Percentiles rank a stretch among this genome's conserved stretches.
Conservation (phyloP, 345 rosid genomes). For the Citrus trifoliata region DNA sequence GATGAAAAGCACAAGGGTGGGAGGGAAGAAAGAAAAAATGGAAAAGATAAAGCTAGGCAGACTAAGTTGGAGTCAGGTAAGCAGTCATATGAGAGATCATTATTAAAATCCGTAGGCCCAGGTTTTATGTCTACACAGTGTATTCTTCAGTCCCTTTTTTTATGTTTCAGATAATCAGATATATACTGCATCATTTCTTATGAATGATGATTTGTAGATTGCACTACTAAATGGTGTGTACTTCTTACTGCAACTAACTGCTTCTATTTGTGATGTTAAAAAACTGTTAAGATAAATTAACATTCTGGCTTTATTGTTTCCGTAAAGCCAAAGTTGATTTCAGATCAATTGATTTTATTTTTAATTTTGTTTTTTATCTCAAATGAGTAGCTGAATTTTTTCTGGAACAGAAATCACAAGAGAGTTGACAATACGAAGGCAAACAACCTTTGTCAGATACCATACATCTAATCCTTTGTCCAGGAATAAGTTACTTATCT, state of each 20-base stretch:
- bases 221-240: neutral
- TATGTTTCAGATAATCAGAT: neutral
- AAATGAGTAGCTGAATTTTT: slow-evolving; percentile 12
- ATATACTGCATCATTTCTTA: neutral
- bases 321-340: neutral
- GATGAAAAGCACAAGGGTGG: neutral
- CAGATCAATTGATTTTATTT: neutral
- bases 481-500: slow-evolving; percentile 58
- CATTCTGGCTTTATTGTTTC: neutral
- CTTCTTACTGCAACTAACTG: neutral
- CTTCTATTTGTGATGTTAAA: neutral
- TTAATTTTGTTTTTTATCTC: neutral
- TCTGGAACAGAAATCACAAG: slow-evolving; percentile 49
- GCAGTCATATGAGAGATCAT: neutral
- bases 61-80: neutral
- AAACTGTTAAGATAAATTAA: neutral
- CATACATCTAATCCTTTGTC: slow-evolving; percentile 55
- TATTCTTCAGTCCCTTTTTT: neutral
- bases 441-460: slow-evolving; percentile 72
- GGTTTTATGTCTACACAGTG: neutral
- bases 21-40: neutral
- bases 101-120: neutral
- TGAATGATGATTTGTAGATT: neutral
- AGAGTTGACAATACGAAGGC: slow-evolving; percentile 56
- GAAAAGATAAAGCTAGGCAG: neutral